Percentiles rank a stretch among this genome's conserved stretches.
phyloP scores from a whole-genome alignment of 805 yeast species.

The Metschnikowia amazonensis region DNA sequence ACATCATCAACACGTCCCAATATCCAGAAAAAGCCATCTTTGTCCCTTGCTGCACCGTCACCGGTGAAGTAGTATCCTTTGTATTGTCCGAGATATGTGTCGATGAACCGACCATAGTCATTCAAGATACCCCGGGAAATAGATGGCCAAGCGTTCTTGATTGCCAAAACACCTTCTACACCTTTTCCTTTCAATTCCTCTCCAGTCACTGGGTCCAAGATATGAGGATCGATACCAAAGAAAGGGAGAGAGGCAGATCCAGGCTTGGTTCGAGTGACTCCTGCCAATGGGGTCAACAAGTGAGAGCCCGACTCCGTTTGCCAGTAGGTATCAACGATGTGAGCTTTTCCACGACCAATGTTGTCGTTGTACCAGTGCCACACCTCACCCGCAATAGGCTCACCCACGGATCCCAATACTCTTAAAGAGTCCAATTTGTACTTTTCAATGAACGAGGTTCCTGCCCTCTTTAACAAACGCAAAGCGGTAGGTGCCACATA shows the following conservation, averaged over 20 bases:
- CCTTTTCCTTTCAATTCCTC: slow-evolving; percentile 79
- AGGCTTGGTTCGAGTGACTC: slow-evolving; percentile 91
- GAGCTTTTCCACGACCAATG: slow-evolving; percentile 86
- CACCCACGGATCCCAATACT: slow-evolving; percentile 96
- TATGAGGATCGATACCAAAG: slow-evolving; percentile 87
- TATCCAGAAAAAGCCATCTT: slow-evolving; percentile 96
- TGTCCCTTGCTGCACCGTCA: slow-evolving; percentile 97
- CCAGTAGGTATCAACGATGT: slow-evolving; percentile 96
- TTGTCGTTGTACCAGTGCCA: slow-evolving; percentile 98
- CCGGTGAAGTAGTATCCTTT: slow-evolving; percentile 95
- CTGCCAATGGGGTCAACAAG: slow-evolving; percentile 90
- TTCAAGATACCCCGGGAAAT: slow-evolving; percentile 95
- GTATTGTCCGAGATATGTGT: slow-evolving; percentile 90
- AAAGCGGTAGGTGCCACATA: slow-evolving; percentile 98
- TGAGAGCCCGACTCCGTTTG: slow-evolving; percentile 98
- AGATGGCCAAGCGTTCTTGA: slow-evolving; percentile 94
- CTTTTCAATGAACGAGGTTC: slow-evolving; percentile 74
- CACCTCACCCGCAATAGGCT: slow-evolving; percentile 95
- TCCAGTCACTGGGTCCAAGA: slow-evolving; percentile 92
- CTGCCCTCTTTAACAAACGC: slow-evolving; percentile 84
- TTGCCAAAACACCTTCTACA: slow-evolving; percentile 94
- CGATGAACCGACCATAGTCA: slow-evolving; percentile 80
- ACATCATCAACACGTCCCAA: slow-evolving; percentile 98
- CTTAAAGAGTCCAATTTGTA: slow-evolving; percentile 84
- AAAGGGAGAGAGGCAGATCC: slow-evolving; percentile 97